Evolutionary conservation across 176 grass and related monocot species (phyloP).

Genomic region (Oryza coarctata): DNA sequence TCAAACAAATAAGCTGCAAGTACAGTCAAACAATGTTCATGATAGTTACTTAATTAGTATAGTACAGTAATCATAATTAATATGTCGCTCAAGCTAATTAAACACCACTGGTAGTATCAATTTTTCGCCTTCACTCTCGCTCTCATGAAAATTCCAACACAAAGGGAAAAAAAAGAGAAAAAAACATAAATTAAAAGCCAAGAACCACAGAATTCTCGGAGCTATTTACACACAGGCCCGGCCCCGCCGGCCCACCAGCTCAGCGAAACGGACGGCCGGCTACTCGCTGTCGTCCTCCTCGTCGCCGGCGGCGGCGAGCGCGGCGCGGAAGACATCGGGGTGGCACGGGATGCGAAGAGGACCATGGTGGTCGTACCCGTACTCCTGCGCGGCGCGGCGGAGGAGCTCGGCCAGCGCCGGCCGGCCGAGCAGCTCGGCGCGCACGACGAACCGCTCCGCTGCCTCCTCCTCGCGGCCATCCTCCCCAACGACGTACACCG

Average conservation of each 20-base stretch:
- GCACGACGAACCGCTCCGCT: conserved; percentile 68
- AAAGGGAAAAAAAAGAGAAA: neutral
- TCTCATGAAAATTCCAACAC: neutral
- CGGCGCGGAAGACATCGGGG: conserved; percentile 51
- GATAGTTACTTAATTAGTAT: neutral
- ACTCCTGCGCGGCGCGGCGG: conserved; percentile 62
- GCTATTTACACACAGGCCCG: neutral
- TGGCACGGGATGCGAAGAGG: conserved; percentile 72
- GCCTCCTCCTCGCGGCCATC: conserved; percentile 27
- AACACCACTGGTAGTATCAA: neutral
- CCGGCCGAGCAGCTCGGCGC: conserved; percentile 54
- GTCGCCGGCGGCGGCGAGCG: conserved; percentile 37
- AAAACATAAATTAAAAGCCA: neutral
- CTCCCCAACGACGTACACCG: conserved; percentile 48
- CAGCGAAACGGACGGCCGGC: neutral
- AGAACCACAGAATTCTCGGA: conserved; percentile 2
- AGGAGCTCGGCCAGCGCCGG: conserved; percentile 72
- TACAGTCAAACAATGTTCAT: neutral
- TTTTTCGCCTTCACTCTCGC: too few species aligned
- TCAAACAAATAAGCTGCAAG: neutral
- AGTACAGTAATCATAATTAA: neutral
- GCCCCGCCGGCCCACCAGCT: too few species aligned
- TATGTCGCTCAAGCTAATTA: neutral
- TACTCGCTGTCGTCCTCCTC: neutral
- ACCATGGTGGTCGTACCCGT: conserved; percentile 72